Evolutionary conservation across 78 protist species (phyloP).

Genomic region (Guillardia theta): DNA sequence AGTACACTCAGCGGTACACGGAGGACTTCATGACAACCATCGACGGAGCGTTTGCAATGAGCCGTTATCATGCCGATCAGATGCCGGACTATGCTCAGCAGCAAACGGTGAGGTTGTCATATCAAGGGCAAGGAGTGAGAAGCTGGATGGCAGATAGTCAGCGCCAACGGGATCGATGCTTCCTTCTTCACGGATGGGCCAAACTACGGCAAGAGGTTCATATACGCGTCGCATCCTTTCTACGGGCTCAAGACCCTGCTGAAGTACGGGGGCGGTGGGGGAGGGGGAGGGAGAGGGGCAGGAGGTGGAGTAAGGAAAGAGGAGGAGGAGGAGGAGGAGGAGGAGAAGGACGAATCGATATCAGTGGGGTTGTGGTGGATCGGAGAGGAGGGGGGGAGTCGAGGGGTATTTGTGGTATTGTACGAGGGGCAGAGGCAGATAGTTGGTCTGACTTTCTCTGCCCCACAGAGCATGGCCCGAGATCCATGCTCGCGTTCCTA

Average conservation of each 20-base stretch:
- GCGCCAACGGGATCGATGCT: constrained; percentile 42
- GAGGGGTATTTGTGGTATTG: no score
- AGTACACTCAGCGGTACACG: constrained; percentile 22
- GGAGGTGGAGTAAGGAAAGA: no score
- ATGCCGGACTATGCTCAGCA: neutral
- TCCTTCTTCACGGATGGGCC: neutral
- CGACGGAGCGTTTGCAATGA: constrained; percentile 3
- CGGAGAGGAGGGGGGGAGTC: no score
- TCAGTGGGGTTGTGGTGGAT: no score
- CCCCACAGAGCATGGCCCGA: constrained; percentile 38
- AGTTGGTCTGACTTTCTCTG: no score
- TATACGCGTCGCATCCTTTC: constrained; percentile 43
- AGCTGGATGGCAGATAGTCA: no score
- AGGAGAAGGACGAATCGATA: no score
- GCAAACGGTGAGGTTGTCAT: neutral
- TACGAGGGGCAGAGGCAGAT: no score
- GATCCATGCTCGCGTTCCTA: neutral
- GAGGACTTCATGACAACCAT: neutral
- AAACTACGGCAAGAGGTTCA: neutral
- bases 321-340: no score
- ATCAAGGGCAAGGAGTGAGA: no score
- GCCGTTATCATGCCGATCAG: constrained; percentile 1
- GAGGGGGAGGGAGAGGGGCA: no score
- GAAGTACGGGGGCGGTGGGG: no score
- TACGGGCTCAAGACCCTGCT: constrained; percentile 41